Evolutionary conservation across 768 basidiomycete genomes (phyloP).

Genomic region (Phaffia tasmanica): DNA sequence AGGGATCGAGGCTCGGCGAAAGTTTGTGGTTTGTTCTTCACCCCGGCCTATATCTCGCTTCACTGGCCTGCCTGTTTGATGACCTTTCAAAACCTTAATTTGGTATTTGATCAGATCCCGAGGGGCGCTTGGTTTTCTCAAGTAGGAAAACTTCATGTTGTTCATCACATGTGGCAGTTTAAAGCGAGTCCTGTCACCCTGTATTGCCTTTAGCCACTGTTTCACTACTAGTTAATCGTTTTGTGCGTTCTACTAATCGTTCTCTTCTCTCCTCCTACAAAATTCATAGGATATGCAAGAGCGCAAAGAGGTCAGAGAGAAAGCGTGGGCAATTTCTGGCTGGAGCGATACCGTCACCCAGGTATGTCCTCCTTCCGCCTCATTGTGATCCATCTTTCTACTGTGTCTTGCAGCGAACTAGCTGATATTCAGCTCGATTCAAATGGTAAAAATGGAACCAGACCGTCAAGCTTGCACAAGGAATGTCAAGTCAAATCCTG

Average conservation of each 20-base stretch:
- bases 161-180: constrained; percentile 44
- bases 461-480: constrained; percentile 76
- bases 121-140: constrained; percentile 39
- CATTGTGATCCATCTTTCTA: constrained; percentile 21
- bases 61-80: not conserved
- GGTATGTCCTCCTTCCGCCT: constrained; percentile 42
- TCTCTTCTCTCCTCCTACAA: constrained; percentile 25
- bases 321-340: constrained; percentile 86
- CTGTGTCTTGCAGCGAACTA: constrained; percentile 17
- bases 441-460: constrained; percentile 34
- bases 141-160: constrained; percentile 44
- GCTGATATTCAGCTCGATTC: not conserved
- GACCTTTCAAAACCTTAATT: not conserved
- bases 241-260: not conserved
- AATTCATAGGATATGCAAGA: constrained; percentile 52
- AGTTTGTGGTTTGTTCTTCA: constrained; percentile 50
- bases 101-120: constrained; percentile 29
- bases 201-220: not conserved
- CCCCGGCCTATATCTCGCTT: not conserved
- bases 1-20: constrained; percentile 85
- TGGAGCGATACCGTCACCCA: constrained; percentile 93
- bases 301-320: constrained; percentile 71
- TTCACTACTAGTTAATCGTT: not conserved
- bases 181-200: constrained; percentile 47
- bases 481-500: constrained; percentile 80